Base-by-base conservation (phyloP, 1,284 basidiomycete genomes). In the Apiotrichum sp. region DNA sequence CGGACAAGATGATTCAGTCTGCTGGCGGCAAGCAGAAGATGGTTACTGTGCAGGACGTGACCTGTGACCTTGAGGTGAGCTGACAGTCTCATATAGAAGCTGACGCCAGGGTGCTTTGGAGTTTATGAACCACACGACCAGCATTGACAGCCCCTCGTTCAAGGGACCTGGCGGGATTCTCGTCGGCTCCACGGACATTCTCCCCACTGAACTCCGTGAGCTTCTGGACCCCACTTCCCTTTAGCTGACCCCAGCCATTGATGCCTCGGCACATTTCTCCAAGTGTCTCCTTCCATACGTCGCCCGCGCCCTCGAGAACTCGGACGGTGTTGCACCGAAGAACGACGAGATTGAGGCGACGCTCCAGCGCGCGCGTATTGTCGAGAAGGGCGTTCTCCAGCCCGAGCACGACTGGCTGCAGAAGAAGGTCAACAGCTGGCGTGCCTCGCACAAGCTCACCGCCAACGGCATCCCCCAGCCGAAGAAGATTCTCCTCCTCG, bases 111-210 rank as follows among this genome's bases (percentile, higher is more conserved):
- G 92, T 33, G 89, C 88, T 4, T 80, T 95, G 34, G 85, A 93
- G 71, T 93, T 93, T 73, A 79, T 93, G 49, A 81, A 84, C 6
- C 80, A 79, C 29, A 75, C 84, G 6, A 88, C 89, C 1, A 92
- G 90, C 0, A 83, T 80, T 46, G 87, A 87, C 31, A 77, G 82
- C 16, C 91, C 91, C 0, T 85, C 83, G 67, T 91, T 84, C 80
- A 65, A 73, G 47, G 62, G 80, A 74, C 34, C 82, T 5, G 65
- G 64, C 0, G 78, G 80, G 0, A 80, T 89, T 4, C 83, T 86
- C 51, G 83, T 93, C 65, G 89, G 91, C 82, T 83, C 87, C 0
- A 86, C 92, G 50, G 92, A 95, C 67, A 93, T 95, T 62, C 81
- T 93, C 3, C 92, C 91, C 0, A 83, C 90, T 0, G 83, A 87